These are phyloP conservation scores for Clavaria fumosa DNA, from an alignment of 768 basidiomycete genomes.

Conservation along the genomic window DNA sequence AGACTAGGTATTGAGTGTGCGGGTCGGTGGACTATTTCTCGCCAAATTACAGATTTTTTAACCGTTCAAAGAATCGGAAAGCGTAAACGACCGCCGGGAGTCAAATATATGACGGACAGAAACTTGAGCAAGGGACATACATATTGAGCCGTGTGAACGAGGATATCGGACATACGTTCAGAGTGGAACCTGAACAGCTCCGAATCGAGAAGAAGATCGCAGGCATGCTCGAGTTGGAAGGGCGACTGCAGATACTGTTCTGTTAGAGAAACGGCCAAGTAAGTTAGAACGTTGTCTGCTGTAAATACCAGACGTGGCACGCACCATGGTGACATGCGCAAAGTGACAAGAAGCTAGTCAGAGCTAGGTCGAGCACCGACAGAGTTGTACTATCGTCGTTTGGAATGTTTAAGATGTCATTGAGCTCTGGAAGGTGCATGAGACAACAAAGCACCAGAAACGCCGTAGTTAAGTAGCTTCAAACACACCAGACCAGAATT, in stretches of 20 bases:
- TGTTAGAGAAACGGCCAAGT: constrained; percentile 13
- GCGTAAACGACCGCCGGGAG: too few relatives aligned
- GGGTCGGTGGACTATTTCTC: constrained; percentile 76
- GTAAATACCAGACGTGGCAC: constrained; percentile 13
- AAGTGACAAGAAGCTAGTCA: constrained; percentile 62
- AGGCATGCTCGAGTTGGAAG: constrained; percentile 74
- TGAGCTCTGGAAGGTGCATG: constrained; percentile 49
- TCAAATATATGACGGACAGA: constrained; percentile 1
- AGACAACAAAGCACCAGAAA: constrained; percentile 1
- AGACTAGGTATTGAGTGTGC: constrained; percentile 66
- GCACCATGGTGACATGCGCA: constrained; percentile 79
- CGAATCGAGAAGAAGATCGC: constrained; percentile 57
- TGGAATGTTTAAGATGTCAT: constrained; percentile 61
- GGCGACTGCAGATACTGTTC: constrained; percentile 80
- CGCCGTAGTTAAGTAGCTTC: background rate
- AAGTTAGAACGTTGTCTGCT: background rate
- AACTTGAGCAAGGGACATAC: constrained; percentile 26
- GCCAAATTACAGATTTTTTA: too few relatives aligned
- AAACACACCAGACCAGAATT: constrained; percentile 78
- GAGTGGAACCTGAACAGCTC: constrained; percentile 87
- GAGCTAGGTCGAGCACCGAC: constrained; percentile 58
- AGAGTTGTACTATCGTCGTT: constrained; percentile 49
- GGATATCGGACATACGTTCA: constrained; percentile 76
- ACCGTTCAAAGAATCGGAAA: too few relatives aligned
- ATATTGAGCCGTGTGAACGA: constrained; percentile 50